Percentiles rank a stretch among this genome's conserved stretches.
phyloP scores from a whole-genome alignment of 441 rosid genomes.

The Arabidopsis lyrata region DNA sequence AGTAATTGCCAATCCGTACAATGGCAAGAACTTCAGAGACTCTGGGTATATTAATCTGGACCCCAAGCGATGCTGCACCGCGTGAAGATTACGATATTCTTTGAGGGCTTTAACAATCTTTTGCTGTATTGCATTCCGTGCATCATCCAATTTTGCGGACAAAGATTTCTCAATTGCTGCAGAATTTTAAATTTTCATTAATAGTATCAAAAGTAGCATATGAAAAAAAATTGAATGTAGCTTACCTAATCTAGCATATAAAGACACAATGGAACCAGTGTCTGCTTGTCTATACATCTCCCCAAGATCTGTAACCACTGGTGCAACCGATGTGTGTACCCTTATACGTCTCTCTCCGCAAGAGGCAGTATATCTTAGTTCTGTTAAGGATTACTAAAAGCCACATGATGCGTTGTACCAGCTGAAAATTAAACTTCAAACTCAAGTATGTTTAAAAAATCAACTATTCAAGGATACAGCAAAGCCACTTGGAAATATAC shows the following conservation, averaged over 20 bases:
- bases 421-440: conserved; percentile 33
- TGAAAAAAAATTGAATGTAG: conserved; percentile 30
- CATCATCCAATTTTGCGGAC: conserved; percentile 92
- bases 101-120: conserved; percentile 91
- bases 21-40: conserved; percentile 77
- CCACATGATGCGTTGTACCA: conserved; percentile 25
- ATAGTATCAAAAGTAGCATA: conserved; percentile 39
- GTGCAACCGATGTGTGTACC: conserved; percentile 95
- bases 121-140: conserved; percentile 73
- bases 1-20: conserved; percentile 87
- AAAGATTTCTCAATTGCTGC: conserved; percentile 94
- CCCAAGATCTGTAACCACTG: conserved; percentile 90
- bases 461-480: conserved; percentile 82
- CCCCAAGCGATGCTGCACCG: conserved; percentile 94
- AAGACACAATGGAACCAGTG: conserved; percentile 84
- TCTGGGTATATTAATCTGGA: conserved; percentile 95
- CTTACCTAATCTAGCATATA: conserved; percentile 87
- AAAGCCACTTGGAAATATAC: conserved; percentile 98
- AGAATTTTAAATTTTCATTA: conserved; percentile 41
- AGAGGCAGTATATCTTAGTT: conserved; percentile 93
- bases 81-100: conserved; percentile 88
- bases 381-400: conserved; percentile 54
- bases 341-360: conserved; percentile 99
- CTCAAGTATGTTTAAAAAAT: conserved; percentile 24
- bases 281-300: conserved; percentile 99